Evolutionary conservation across 441 rosid genomes (phyloP).

Genomic region (Adansonia rubrostipa): DNA sequence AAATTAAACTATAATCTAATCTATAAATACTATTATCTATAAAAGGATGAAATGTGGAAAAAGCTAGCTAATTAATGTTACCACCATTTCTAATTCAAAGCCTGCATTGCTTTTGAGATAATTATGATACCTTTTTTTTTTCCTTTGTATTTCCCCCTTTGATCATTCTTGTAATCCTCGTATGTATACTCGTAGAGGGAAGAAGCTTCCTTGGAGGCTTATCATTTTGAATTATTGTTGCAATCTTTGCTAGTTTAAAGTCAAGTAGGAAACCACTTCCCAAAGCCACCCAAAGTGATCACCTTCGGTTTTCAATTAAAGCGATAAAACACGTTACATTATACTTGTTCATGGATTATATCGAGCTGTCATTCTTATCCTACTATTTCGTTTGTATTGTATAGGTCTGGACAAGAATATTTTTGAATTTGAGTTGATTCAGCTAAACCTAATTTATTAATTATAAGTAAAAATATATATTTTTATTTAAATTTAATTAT

Average conservation of each 20-base stretch:
- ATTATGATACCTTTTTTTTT: neutral
- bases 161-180: neutral
- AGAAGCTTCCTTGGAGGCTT: conserved; percentile 2
- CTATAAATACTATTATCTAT: no score
- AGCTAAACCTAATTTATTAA: no score
- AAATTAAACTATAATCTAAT: no score
- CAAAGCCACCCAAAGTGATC: conserved; percentile 26
- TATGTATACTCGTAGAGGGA: neutral
- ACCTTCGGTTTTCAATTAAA: neutral
- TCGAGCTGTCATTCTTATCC: no score
- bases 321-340: neutral
- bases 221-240: conserved; percentile 34
- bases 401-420: no score
- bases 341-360: no score
- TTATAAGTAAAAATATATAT: no score
- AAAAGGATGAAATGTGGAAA: no score
- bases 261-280: conserved; percentile 37
- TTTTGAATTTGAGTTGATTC: no score
- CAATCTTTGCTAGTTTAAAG: conserved; percentile 34
- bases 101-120: neutral
- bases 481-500: no score
- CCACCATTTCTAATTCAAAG: no score
- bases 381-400: no score
- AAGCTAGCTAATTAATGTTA: neutral
- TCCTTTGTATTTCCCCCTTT: neutral